Evolutionary conservation across 768 basidiomycete species (phyloP).

Genomic region (Amanita brunnescens): DNA sequence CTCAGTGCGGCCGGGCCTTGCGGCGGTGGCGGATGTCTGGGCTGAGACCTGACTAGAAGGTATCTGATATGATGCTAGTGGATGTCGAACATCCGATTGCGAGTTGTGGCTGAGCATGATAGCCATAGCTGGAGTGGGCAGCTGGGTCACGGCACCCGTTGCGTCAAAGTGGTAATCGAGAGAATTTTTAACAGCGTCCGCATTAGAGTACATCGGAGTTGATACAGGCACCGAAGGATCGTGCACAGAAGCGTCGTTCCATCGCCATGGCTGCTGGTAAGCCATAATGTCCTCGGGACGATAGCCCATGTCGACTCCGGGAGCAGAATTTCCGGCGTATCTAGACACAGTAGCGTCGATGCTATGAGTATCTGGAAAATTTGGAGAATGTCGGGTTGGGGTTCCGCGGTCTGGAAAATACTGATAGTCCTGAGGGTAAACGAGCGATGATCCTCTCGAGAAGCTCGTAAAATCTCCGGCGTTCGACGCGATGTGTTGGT

Average conservation of each 20-base stretch:
- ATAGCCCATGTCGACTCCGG: constrained; percentile 18
- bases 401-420: constrained; percentile 34
- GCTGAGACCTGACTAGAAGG: constrained; percentile 4
- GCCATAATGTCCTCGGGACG: constrained; percentile 33
- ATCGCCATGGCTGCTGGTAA: constrained; percentile 18
- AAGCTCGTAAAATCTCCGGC: constrained; percentile 23
- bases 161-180: constrained; percentile 24
- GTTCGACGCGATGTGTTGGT: constrained; percentile 5
- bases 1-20: not conserved
- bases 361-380: constrained; percentile 13
- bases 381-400: constrained; percentile 1
- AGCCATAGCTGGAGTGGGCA: constrained; percentile 42
- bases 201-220: not conserved
- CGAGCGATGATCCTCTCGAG: constrained; percentile 43
- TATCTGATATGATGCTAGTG: constrained; percentile 10
- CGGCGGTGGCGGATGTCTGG: constrained; percentile 5
- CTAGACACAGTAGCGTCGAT: constrained; percentile 37
- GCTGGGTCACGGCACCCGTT: constrained; percentile 21
- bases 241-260: constrained; percentile 14
- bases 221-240: constrained; percentile 12
- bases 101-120: constrained; percentile 30
- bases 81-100: constrained; percentile 21
- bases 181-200: constrained; percentile 11
- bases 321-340: constrained; percentile 28
- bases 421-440: constrained; percentile 34